A percentile compares a stretch with the other conserved stretches of the same genome.
Evolutionary conservation across 148 eudicot genomes (phyloP).

Genomic region (Silene latifolia): DNA sequence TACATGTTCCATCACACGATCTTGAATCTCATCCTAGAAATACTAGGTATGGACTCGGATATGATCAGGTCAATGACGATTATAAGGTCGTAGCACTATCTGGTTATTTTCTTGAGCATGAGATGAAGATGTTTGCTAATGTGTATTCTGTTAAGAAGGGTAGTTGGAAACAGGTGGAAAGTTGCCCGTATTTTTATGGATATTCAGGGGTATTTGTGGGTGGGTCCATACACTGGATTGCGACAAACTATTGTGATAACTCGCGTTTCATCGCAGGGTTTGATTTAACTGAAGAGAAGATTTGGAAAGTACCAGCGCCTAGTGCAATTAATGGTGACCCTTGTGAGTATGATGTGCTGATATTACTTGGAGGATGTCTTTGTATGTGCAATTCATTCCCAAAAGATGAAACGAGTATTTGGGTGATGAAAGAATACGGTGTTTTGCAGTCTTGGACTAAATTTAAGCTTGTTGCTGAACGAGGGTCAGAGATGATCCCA

Average conservation of each 20-base stretch:
- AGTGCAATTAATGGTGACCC: background rate
- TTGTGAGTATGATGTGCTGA: background rate
- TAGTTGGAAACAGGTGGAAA: constrained; percentile 16
- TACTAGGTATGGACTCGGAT: constrained; percentile 20
- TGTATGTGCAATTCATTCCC: background rate
- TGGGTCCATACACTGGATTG: constrained; percentile 21
- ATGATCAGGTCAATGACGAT: too few species aligned
- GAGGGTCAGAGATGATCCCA: too few species aligned
- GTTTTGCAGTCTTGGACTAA: constrained; percentile 12
- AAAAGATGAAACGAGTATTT: background rate
- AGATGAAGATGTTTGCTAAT: constrained; percentile 5
- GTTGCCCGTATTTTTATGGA: constrained; percentile 5
- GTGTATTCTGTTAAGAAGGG: constrained; percentile 20
- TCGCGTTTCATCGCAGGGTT: constrained; percentile 17
- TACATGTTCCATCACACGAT: background rate
- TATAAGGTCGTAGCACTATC: constrained; percentile 19
- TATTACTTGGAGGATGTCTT: constrained; percentile 17
- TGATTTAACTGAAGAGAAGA: constrained; percentile 14
- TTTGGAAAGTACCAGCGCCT: constrained; percentile 13
- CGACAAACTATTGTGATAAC: background rate
- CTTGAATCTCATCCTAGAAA: background rate
- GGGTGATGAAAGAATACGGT: constrained; percentile 22
- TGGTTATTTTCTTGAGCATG: background rate
- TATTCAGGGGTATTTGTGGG: constrained; percentile 7
- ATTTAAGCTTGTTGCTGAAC: background rate